A percentile compares a stretch with the other conserved stretches of the same genome.
Evolutionary conservation across 2,329 filamentous ascomycete genomes (phyloP).

Genomic region (Pseudophaeomoniella oleicola): DNA sequence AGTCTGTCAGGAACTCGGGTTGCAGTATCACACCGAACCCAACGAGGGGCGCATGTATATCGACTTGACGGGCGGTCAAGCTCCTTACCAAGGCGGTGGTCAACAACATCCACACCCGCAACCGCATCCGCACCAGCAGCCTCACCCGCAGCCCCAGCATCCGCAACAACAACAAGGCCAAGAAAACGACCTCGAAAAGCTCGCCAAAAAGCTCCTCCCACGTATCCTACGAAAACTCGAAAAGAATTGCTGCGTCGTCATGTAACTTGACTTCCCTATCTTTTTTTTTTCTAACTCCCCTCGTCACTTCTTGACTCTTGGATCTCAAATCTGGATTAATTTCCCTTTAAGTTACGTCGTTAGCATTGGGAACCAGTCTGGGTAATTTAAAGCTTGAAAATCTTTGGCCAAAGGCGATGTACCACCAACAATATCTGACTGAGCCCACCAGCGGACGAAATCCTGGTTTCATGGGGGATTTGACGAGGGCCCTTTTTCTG

Average conservation of each 20-base stretch:
- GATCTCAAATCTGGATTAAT: too few relatives aligned
- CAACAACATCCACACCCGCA: conserved; percentile 32
- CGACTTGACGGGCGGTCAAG: conserved; percentile 58
- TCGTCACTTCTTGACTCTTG: too few relatives aligned
- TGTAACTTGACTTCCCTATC: conserved; percentile 36
- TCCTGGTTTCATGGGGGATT: too few relatives aligned
- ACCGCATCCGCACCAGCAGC: conserved; percentile 24
- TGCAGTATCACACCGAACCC: conserved; percentile 72
- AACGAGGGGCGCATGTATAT: conserved; percentile 85
- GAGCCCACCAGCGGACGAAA: too few relatives aligned
- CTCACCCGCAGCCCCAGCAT: conserved; percentile 10
- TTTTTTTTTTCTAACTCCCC: background rate
- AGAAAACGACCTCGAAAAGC: conserved; percentile 43
- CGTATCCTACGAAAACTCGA: conserved; percentile 50
- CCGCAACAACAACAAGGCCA: conserved; percentile 32
- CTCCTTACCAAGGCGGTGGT: conserved; percentile 20
- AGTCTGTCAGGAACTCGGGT: conserved; percentile 66
- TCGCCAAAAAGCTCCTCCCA: conserved; percentile 46
- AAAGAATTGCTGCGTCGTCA: conserved; percentile 58
- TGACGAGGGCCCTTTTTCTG: too few relatives aligned
- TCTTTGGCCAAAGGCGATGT: too few relatives aligned
- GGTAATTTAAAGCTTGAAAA: too few relatives aligned
- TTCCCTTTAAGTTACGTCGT: too few relatives aligned
- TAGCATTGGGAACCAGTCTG: too few relatives aligned
- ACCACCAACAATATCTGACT: too few relatives aligned